Percentiles rank a stretch among this genome's conserved stretches.
These are phyloP conservation scores for Aspergillus heteromorphus DNA, from an alignment of 495 filamentous ascomycete genomes.

Conservation along the genomic window DNA sequence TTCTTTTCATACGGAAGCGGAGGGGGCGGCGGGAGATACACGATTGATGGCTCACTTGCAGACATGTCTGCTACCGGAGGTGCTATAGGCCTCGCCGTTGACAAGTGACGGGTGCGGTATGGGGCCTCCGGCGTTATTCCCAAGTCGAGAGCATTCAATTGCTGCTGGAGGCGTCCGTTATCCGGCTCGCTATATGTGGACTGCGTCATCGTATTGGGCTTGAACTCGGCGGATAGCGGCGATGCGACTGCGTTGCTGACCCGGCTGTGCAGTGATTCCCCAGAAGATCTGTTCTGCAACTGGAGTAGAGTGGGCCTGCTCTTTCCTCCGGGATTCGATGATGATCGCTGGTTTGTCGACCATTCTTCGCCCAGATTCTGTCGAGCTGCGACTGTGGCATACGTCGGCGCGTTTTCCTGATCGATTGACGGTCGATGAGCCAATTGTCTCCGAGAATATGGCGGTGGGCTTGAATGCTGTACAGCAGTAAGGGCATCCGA, in stretches of 20 bases:
- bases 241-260: conserved; percentile 26
- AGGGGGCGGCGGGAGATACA: conserved; percentile 15
- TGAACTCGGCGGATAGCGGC: conserved; percentile 31
- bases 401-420: conserved; percentile 27
- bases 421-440: background rate
- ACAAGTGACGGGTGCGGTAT: conserved; percentile 23
- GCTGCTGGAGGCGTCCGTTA: conserved; percentile 10
- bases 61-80: conserved; percentile 21
- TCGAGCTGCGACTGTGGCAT: conserved; percentile 24
- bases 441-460: conserved; percentile 3
- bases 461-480: conserved; percentile 31
- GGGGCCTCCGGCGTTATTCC: conserved; percentile 22
- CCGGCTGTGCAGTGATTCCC: conserved; percentile 28
- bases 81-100: conserved; percentile 13
- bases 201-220: conserved; percentile 20
- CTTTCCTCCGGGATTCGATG: conserved; percentile 16
- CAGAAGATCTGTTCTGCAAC: conserved; percentile 30
- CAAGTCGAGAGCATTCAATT: conserved; percentile 18
- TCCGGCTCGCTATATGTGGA: conserved; percentile 40
- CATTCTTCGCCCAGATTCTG: conserved; percentile 14
- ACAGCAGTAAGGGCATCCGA: conserved; percentile 40
- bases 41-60: conserved; percentile 26
- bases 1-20: conserved; percentile 31
- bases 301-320: conserved; percentile 10
- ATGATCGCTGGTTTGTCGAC: conserved; percentile 20